Conservation (phyloP, 495 filamentous ascomycete species). For the Penicillium dipodomyicola region DNA sequence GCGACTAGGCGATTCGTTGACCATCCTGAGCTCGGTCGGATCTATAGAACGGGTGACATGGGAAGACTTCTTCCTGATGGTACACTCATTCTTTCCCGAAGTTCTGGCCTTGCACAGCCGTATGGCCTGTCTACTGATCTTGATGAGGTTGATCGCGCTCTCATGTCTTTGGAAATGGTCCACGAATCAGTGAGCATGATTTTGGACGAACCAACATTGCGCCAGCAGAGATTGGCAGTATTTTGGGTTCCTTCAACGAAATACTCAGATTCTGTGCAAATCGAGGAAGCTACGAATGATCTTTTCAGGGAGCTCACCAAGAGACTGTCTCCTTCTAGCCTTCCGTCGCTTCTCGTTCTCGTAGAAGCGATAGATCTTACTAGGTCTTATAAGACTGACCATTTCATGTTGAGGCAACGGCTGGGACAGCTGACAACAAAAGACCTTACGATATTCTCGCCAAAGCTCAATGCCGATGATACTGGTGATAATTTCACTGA, state of each 20-base stretch:
- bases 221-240: constrained; percentile 49
- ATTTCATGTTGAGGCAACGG: constrained; percentile 34
- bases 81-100: constrained; percentile 56
- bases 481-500: constrained; percentile 35
- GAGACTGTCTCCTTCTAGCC: constrained; percentile 62
- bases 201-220: constrained; percentile 25
- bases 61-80: constrained; percentile 70
- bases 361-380: constrained; percentile 63
- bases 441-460: constrained; percentile 28
- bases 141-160: constrained; percentile 60
- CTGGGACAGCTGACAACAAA: constrained; percentile 27
- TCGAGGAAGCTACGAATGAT: constrained; percentile 23
- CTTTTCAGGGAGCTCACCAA: constrained; percentile 42
- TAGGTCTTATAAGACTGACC: constrained; percentile 62
- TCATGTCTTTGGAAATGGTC: constrained; percentile 45
- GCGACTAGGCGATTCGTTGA: constrained; percentile 59
- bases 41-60: constrained; percentile 71
- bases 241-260: constrained; percentile 52
- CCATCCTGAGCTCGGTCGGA: constrained; percentile 61
- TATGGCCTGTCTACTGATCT: constrained; percentile 65
- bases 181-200: constrained; percentile 55
- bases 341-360: constrained; percentile 66
- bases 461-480: constrained; percentile 4
- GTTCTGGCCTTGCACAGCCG: constrained; percentile 67
- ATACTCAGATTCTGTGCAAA: constrained; percentile 3